These are phyloP conservation scores for Wickerhamiella sorbophila DNA, from an alignment of 805 yeast species.

Conservation along the genomic window DNA sequence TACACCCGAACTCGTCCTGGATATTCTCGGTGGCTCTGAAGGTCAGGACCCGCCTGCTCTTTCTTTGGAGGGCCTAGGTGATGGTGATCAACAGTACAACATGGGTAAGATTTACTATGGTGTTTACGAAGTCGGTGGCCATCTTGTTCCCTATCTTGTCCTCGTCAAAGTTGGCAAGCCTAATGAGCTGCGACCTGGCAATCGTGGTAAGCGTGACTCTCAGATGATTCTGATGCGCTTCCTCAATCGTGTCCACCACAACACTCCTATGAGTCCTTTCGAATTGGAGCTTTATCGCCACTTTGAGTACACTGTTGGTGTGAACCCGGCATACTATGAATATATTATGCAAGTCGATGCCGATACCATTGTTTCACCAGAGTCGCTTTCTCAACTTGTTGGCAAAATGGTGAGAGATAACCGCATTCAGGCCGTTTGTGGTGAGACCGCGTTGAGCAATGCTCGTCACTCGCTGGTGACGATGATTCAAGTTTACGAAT, in stretches of 20 bases:
- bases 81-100: constrained; percentile 47
- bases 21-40: constrained; percentile 39
- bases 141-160: constrained; percentile 40
- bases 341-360: constrained; percentile 46
- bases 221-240: constrained; percentile 47
- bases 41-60: constrained; percentile 39
- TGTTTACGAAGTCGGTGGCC: constrained; percentile 42
- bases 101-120: constrained; percentile 50
- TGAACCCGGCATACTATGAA: constrained; percentile 43
- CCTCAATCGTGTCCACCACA: constrained; percentile 45
- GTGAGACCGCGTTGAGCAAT: constrained; percentile 45
- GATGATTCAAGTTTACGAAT: constrained; percentile 48
- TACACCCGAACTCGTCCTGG: constrained; percentile 44
- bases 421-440: constrained; percentile 43
- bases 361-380: constrained; percentile 44
- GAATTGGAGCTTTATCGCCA: constrained; percentile 41
- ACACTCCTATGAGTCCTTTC: constrained; percentile 44
- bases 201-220: constrained; percentile 53
- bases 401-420: constrained; percentile 45
- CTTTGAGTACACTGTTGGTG: constrained; percentile 44
- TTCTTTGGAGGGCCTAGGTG: constrained; percentile 45
- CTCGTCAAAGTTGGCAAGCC: constrained; percentile 50
- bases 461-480: constrained; percentile 40
- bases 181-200: constrained; percentile 45
- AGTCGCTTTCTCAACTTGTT: constrained; percentile 39